Base-by-base conservation (phyloP, 192 early-diverging fungal species). In the Coemansia umbellata region DNA sequence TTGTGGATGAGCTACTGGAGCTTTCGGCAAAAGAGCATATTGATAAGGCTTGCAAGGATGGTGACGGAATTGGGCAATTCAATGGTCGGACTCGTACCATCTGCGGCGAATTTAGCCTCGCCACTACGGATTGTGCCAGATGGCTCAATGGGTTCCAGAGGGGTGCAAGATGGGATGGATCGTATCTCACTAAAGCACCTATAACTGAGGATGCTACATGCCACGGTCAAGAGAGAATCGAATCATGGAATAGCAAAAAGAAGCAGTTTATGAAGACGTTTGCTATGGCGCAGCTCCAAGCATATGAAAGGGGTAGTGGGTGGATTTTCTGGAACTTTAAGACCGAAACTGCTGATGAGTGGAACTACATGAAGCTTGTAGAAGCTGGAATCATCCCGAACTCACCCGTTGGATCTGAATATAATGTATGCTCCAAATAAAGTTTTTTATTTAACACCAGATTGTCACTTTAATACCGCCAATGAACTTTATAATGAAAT, bases 31-130 rank as follows among this genome's bases (percentile, higher is more conserved):
- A 59, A 9, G 35, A 52, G 27, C 78, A 80, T 27, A 26, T 75
- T 4, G 9, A 45, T 30, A 62, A 68, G 60, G 58, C 61, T 4
- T 69, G 66, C 37, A 8, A 15, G 3, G 57, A 72, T 15, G 68
- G 68, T 13, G 41, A 42, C n/a, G 40, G 47, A n/a, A 53, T 84
- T 18, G 49, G 32, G 15, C 18, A 53, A 11, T 80, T 76, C 18
- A 74, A 66, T 26, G 15, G 23, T 8, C 58, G 59, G 17, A 61
- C 56, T 1, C 58, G 59, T 3, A 84, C 84, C 0, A 84, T 89
- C 56, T 83, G 84, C 2, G 87, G 87, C 27, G 87, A 89, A 47
- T 89, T 82, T 37, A 84, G 85, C n/a, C 49, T 84, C 14, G 86
- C 86, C 13, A 84, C 80, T 23, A 85, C 83, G 21, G 85, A 89